Evolutionary conservation across 225 moss, liverwort and hornwort genomes (phyloP), one percentile per base, ranked within the genome.

Genomic region (Thuidium tamariscinum): DNA sequence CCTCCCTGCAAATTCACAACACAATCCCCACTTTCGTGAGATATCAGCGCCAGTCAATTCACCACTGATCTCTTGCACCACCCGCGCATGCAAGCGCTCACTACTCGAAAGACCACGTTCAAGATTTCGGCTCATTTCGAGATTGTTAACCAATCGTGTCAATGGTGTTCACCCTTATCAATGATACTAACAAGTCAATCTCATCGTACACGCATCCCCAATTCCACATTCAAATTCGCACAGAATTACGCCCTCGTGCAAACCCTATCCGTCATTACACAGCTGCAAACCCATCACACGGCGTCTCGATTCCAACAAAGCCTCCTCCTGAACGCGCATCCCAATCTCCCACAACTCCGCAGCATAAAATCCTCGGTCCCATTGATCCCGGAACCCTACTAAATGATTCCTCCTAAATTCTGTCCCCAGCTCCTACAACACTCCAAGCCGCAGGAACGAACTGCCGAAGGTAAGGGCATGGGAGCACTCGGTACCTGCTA

Each of bases 401-500:
- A 19, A 16, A 4, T 32, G 10, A 62, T 6, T 30, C 42, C 46
- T 57, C 7, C n/a, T 32, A 49, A 17, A 22, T 30, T 71, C 49
- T 39, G 8, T 51, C 62, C 52, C 83, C 75, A 34, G 49, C 48
- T 79, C 10, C 73, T 12, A 34, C 18, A 13, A 42, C 61, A 13
- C 61, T 39, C 23, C 39, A n/a, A 8, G 60, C 11, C 20, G n/a
- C 27, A 27, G 14, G 7, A 57, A 73, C 22, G 3, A 36, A 72
- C 34, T 49, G 32, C 30, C 39, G 51, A 32, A 73, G 48, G 25
- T 48, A 2, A 10, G n/a, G 39, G 16, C 5, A 10, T 39, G 51
- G 41, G 22, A 62, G 65, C 65, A 59, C 77, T 7, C 22, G 20
- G 34, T 74, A 97, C 97, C 96, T 94, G 95, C 93, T 17, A 98